Conservation (phyloP, 129 eudicot species). For the Helianthus tuberosus region DNA sequence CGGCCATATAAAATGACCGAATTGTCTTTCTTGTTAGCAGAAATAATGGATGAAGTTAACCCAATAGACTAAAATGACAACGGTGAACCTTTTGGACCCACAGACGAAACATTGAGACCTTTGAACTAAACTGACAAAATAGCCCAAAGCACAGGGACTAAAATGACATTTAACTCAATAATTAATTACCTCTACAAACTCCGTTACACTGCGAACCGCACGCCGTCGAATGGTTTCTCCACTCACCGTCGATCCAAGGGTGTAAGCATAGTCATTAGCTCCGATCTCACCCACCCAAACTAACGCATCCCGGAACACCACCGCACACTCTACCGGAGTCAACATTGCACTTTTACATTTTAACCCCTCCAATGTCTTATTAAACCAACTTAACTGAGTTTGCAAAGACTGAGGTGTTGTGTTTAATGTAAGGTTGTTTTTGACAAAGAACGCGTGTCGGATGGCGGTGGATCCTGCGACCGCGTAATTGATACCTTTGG, state of each 20-base stretch:
- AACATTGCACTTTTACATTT: slow-evolving; percentile 36
- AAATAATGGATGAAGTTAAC: too few relatives aligned
- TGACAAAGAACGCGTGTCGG: slow-evolving; percentile 51
- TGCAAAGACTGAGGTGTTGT: slow-evolving; percentile 62
- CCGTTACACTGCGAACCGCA: slow-evolving; percentile 55
- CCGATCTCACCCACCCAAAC: slow-evolving; percentile 96
- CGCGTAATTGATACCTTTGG: slow-evolving; percentile 67
- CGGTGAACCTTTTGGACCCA: too few relatives aligned
- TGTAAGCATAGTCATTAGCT: slow-evolving; percentile 84
- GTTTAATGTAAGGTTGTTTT: slow-evolving; percentile 54
- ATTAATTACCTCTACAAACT: slow-evolving; percentile 57
- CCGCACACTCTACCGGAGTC: slow-evolving; percentile 44
- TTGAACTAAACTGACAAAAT: too few relatives aligned
- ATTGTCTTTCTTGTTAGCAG: too few relatives aligned
- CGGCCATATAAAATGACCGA: too few relatives aligned
- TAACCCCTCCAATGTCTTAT: slow-evolving; percentile 37
- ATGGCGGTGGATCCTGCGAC: slow-evolving; percentile 88
- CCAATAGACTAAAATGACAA: too few relatives aligned
- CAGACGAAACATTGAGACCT: too few relatives aligned
- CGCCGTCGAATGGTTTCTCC: slow-evolving; percentile 42
- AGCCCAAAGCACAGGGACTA: too few relatives aligned
- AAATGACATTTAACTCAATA: neutral
- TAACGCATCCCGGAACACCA: slow-evolving; percentile 59
- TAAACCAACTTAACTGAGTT: slow-evolving; percentile 75
- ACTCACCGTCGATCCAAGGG: slow-evolving; percentile 50